Evolutionary conservation across 2,329 filamentous ascomycete genomes (phyloP).

Genomic region (Epichloe uncinata): DNA sequence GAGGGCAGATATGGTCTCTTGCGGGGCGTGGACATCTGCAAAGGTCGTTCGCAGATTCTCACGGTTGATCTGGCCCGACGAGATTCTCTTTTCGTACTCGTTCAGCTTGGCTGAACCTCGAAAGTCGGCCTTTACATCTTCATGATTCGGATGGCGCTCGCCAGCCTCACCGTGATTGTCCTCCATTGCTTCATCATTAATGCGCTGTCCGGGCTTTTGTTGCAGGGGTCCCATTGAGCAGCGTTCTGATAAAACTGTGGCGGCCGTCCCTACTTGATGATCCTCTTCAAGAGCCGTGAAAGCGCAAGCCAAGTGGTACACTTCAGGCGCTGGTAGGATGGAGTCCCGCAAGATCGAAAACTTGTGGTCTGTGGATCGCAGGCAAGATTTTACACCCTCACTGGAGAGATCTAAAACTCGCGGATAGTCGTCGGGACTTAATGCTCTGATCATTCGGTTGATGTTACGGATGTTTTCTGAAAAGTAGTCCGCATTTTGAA

Average conservation of each 20-base stretch:
- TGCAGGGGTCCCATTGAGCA: slow-evolving; percentile 20
- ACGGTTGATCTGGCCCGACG: slow-evolving; percentile 70
- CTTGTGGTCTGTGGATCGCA: slow-evolving; percentile 14
- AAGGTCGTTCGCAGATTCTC: slow-evolving; percentile 79
- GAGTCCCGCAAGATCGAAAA: slow-evolving; percentile 20
- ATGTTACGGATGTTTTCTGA: slow-evolving; percentile 34
- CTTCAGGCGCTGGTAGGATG: slow-evolving; percentile 25
- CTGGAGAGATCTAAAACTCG: slow-evolving; percentile 10
- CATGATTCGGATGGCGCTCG: slow-evolving; percentile 15
- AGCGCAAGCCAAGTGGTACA: slow-evolving; percentile 25
- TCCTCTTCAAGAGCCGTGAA: slow-evolving; percentile 15
- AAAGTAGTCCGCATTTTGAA: slow-evolving; percentile 27
- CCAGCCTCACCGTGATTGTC: slow-evolving; percentile 11
- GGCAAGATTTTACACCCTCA: slow-evolving; percentile 13
- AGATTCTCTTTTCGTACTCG: slow-evolving; percentile 68
- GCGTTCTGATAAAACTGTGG: slow-evolving; percentile 17
- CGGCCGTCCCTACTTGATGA: slow-evolving; percentile 9
- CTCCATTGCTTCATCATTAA: slow-evolving; percentile 17
- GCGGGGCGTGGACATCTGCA: slow-evolving; percentile 68
- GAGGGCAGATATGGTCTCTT: slow-evolving; percentile 73
- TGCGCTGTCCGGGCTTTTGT: slow-evolving; percentile 18
- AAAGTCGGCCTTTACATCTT: slow-evolving; percentile 16
- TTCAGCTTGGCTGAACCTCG: slow-evolving; percentile 38
- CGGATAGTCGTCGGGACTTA: slow-evolving; percentile 14
- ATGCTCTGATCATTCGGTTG: slow-evolving; percentile 30